A percentile compares a stretch with the other conserved stretches of the same genome.
phyloP scores from a whole-genome alignment of 2,329 filamentous ascomycete genomes.

The Tolypocladium album region DNA sequence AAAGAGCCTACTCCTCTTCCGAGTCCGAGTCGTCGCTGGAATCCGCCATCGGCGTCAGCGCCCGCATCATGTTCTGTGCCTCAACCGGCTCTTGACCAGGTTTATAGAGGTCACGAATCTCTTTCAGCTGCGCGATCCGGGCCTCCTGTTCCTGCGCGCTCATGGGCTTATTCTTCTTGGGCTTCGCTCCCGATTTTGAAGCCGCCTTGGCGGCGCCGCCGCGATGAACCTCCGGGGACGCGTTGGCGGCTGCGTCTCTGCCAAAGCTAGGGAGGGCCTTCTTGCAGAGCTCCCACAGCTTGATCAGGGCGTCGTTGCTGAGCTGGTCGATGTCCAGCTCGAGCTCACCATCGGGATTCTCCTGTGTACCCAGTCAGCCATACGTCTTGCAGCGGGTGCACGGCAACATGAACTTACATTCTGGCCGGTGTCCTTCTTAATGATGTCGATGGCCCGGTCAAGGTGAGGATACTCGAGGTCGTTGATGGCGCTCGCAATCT shows the following conservation, averaged over 20 bases:
- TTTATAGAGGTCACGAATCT: conserved; percentile 35
- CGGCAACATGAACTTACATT: conserved; percentile 44
- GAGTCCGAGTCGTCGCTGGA: conserved; percentile 35
- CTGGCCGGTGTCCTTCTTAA: conserved; percentile 73
- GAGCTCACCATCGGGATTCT: conserved; percentile 48
- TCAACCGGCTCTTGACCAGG: conserved; percentile 21
- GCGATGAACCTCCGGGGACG: conserved; percentile 19
- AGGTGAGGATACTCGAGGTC: conserved; percentile 71
- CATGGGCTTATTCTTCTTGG: conserved; percentile 69
- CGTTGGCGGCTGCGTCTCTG: conserved; percentile 17
- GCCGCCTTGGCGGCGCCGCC: conserved; percentile 17
- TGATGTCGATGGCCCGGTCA: conserved; percentile 74
- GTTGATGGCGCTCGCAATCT: conserved; percentile 78
- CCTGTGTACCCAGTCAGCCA: conserved; percentile 22
- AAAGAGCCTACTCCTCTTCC: conserved; percentile 30
- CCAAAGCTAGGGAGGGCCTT: conserved; percentile 30
- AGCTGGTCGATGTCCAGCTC: conserved; percentile 50
- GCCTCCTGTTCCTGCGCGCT: conserved; percentile 58
- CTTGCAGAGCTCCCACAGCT: conserved; percentile 36
- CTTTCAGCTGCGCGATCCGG: conserved; percentile 49
- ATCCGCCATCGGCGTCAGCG: conserved; percentile 18
- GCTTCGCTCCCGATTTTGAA: conserved; percentile 31
- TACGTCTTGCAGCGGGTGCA: neutral
- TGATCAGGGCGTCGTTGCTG: conserved; percentile 42
- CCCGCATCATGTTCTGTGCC: conserved; percentile 11